Evolutionary conservation across 495 filamentous ascomycete genomes (phyloP).

Genomic region (Penicillium lividum): DNA sequence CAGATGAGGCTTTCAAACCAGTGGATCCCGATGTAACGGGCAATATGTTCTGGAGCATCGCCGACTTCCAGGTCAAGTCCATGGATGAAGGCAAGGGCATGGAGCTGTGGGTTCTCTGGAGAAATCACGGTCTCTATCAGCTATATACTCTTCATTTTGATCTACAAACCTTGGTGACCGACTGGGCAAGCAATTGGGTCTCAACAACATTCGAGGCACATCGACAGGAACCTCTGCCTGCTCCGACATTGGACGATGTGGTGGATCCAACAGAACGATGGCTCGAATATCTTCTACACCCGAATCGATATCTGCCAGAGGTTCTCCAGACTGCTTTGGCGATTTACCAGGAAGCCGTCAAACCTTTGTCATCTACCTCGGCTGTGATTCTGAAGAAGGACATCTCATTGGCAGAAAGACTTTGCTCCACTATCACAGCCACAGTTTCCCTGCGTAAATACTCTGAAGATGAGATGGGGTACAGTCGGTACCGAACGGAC

Average conservation of each 20-base stretch:
- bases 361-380: constrained; percentile 37
- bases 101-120: constrained; percentile 85
- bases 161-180: constrained; percentile 48
- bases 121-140: constrained; percentile 75
- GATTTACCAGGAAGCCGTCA: constrained; percentile 66
- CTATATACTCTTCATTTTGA: constrained; percentile 66
- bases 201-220: constrained; percentile 66
- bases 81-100: constrained; percentile 52
- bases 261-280: constrained; percentile 54
- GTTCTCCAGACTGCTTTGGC: constrained; percentile 81
- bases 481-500: constrained; percentile 65
- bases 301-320: constrained; percentile 71
- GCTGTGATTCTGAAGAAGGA: constrained; percentile 41
- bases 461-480: constrained; percentile 67
- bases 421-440: constrained; percentile 68
- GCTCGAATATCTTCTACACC: constrained; percentile 70
- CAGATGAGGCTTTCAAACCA: constrained; percentile 62
- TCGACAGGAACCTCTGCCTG: constrained; percentile 52
- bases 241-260: constrained; percentile 59
- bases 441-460: constrained; percentile 61
- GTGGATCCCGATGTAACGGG: constrained; percentile 65
- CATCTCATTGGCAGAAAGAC: constrained; percentile 60
- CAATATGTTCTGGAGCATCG: constrained; percentile 81
- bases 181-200: constrained; percentile 74
- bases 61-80: constrained; percentile 73